Conservation (phyloP, 371 early-diverging fungal species). For the Mortierella polycephala region DNA sequence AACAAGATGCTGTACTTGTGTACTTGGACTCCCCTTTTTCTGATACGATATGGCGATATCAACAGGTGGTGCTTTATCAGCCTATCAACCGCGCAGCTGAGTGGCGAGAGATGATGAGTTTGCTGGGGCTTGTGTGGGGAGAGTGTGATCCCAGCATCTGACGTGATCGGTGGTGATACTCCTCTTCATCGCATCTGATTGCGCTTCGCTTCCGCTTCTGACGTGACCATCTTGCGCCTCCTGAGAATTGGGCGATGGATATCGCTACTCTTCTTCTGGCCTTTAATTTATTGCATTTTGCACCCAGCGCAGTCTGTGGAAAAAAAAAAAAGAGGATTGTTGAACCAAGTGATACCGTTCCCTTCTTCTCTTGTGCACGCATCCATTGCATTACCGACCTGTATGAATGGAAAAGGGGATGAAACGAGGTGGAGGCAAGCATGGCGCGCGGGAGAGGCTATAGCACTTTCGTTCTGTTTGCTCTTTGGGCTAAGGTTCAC, state of each 20-base stretch:
- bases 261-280: slow-evolving; percentile 1
- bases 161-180: slow-evolving; percentile 46
- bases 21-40: background rate
- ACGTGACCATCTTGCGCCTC: slow-evolving; percentile 32
- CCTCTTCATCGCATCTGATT: background rate
- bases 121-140: too few relatives aligned
- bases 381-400: too few relatives aligned
- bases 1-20: background rate
- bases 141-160: slow-evolving; percentile 17
- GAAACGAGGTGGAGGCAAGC: too few relatives aligned
- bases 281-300: slow-evolving; percentile 6
- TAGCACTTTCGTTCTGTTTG: too few relatives aligned
- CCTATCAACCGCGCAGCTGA: slow-evolving; percentile 2
- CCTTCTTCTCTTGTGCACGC: too few relatives aligned
- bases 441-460: too few relatives aligned
- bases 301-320: background rate
- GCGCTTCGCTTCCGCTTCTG: slow-evolving; percentile 3
- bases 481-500: too few relatives aligned
- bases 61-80: background rate
- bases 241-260: background rate
- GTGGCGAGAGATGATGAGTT: background rate
- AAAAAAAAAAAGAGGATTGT: background rate
- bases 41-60: too few relatives aligned
- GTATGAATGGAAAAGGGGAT: too few relatives aligned
- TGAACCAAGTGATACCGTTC: too few relatives aligned